Evolutionary conservation across 331 rosid species (phyloP).

Genomic region (Quercus lobata): DNA sequence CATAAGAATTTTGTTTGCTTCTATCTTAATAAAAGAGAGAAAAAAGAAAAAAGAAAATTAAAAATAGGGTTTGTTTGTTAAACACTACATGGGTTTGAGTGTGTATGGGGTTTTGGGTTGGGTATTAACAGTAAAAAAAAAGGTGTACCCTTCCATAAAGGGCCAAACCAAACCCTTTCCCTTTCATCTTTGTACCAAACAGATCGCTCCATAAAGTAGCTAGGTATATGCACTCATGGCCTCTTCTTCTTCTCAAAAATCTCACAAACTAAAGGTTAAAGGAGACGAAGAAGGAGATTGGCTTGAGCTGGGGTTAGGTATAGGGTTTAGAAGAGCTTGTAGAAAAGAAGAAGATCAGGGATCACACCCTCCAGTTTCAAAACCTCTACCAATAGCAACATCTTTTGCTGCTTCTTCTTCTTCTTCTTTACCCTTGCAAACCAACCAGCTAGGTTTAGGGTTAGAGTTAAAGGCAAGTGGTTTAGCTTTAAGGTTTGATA

Average conservation of each 20-base stretch:
- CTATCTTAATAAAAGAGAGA: neutral
- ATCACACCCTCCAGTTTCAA: conserved; percentile 21
- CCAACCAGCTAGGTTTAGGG: conserved; percentile 11
- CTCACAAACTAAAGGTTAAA: conserved; percentile 12
- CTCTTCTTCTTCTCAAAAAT: conserved; percentile 38
- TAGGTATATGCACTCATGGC: conserved; percentile 31
- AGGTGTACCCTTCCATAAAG: conserved; percentile 34
- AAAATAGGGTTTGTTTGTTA: neutral
- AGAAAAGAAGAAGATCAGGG: conserved; percentile 15
- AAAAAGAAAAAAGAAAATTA: neutral
- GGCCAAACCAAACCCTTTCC: conserved; percentile 23
- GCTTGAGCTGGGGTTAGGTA: conserved; percentile 44
- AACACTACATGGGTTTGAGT: neutral
- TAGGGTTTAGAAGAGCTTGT: conserved; percentile 13
- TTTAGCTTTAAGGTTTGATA: conserved; percentile 12
- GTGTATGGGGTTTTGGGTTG: conserved; percentile 17
- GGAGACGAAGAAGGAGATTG: conserved; percentile 26
- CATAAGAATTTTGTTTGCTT: neutral
- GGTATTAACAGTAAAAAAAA: conserved; percentile 22
- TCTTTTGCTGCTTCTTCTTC: neutral
- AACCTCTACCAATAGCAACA: neutral
- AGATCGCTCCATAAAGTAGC: conserved; percentile 23
- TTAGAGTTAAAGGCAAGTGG: conserved; percentile 2
- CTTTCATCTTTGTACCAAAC: conserved; percentile 19
- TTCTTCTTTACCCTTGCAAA: conserved; percentile 1